These are phyloP conservation scores for Colletotrichum sp. DNA, from an alignment of 2,329 filamentous ascomycete genomes.

Conservation along the genomic window DNA sequence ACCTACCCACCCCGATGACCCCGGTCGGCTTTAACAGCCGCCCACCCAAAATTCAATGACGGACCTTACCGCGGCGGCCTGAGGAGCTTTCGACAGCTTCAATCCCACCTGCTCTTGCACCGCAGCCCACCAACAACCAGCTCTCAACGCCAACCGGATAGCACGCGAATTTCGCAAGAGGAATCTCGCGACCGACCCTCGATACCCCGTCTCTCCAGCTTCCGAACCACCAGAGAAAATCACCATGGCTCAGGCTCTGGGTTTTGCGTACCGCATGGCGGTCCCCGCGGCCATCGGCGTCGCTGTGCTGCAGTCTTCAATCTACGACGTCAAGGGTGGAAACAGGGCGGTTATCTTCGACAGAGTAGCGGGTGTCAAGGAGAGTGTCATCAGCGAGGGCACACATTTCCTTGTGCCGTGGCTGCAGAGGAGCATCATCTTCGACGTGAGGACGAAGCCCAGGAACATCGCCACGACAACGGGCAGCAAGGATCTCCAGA, in stretches of 20 bases:
- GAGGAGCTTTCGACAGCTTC: slow-evolving; percentile 21
- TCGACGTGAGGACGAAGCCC: slow-evolving; percentile 96
- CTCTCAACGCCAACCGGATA: neutral
- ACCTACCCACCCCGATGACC: slow-evolving; percentile 10
- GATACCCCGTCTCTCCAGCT: neutral
- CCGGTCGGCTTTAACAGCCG: neutral
- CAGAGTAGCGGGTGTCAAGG: slow-evolving; percentile 88
- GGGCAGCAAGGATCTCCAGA: slow-evolving; percentile 98
- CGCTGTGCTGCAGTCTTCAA: slow-evolving; percentile 73
- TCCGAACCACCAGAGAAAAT: neutral
- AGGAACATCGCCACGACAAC: slow-evolving; percentile 98
- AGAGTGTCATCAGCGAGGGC: slow-evolving; percentile 90
- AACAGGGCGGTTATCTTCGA: slow-evolving; percentile 98
- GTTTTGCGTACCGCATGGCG: slow-evolving; percentile 68
- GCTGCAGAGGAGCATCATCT: slow-evolving; percentile 93
- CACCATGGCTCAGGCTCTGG: slow-evolving; percentile 56
- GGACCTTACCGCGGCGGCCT: slow-evolving; percentile 16
- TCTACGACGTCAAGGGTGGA: slow-evolving; percentile 98
- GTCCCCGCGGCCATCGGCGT: slow-evolving; percentile 75
- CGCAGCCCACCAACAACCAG: neutral
- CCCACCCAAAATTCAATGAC: slow-evolving; percentile 19
- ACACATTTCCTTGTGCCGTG: slow-evolving; percentile 96
- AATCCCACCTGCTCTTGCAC: neutral
- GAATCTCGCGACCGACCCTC: neutral
- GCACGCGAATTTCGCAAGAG: neutral